Evolutionary conservation across 2,329 filamentous ascomycete species (phyloP), one percentile per base, ranked within the genome.

Genomic region (Penicillium glabrum): DNA sequence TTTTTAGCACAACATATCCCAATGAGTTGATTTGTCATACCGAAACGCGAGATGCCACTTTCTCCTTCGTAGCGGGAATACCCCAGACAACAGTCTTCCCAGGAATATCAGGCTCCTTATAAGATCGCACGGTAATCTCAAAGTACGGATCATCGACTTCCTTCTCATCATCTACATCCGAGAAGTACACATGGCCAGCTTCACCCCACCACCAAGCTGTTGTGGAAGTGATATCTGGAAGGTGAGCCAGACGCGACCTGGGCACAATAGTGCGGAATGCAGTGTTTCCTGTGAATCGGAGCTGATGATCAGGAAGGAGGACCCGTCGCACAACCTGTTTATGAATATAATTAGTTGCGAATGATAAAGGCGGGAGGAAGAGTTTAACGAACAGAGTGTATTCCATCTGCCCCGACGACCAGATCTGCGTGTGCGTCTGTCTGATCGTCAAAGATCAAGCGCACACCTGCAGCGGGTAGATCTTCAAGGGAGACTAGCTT

Each of bases 361-460:
- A 27, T 14, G 4, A 37, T 41, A 23, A 0, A 6, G 45, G 16
- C n/a, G 4, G 1, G 26, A 29, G 5, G 16, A 21, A n/a, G 23
- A 37, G n/a, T 1, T 31, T 35, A 24, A 57, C 69, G 35, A 61
- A 80, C 77, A 5, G 80, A 82, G 55, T 80, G 76, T 51, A 83
- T 83, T 3, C 82, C 80, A 62, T 84, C 80, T 5, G 79, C 82
- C 0, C 81, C 82, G 2, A 84, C 74, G 1, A 83, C 72, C 0
- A 84, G 64, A 58, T 82, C 80, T 3, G 75, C 75, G 16, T 55
- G 58, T 2, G 54, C 54, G 13, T 73, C 66, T 2, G 74, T 75
- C 0, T 76, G 75, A 59, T 84, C 81, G 13, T 77, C 71, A 55
- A 86, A 84, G 0, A 55, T 46, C 10, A 84, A 67, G 3, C 69